Conservation (phyloP, 768 basidiomycete species). For the Peribolospora baueri region DNA sequence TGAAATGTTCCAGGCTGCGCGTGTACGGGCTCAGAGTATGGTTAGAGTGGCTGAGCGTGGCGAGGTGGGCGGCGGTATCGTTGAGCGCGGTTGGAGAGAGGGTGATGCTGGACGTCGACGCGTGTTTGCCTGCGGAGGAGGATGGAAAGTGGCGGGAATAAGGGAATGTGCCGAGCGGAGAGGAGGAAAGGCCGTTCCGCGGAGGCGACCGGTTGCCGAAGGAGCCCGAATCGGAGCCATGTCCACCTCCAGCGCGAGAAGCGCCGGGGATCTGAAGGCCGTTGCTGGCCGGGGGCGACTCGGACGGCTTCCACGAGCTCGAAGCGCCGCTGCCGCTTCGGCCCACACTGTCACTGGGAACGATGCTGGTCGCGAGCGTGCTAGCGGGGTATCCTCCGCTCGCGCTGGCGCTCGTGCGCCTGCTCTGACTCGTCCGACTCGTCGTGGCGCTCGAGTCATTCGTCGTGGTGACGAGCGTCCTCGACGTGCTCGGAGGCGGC, state of each 20-base stretch:
- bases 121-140: not conserved
- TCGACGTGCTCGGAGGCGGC: too few species aligned
- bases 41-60: slow-evolving; percentile 63
- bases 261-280: not conserved
- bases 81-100: slow-evolving; percentile 38
- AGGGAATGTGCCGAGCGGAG: slow-evolving; percentile 9
- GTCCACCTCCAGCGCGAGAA: not conserved
- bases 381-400: too few species aligned
- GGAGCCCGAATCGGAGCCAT: not conserved
- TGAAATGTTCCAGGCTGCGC: slow-evolving; percentile 67
- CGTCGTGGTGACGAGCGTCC: too few species aligned
- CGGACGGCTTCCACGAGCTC: too few species aligned
- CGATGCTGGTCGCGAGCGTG: too few species aligned
- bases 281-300: too few species aligned
- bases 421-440: too few species aligned
- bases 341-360: too few species aligned
- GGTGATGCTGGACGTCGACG: slow-evolving; percentile 14
- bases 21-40: slow-evolving; percentile 91
- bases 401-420: too few species aligned
- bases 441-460: too few species aligned
- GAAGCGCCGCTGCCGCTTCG: too few species aligned
- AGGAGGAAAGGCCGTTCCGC: slow-evolving; percentile 4
- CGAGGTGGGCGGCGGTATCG: slow-evolving; percentile 58
- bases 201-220: not conserved
- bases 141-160: not conserved